Conservation (phyloP, 2,329 filamentous ascomycete species). For the Dactylellina haptotyla region DNA sequence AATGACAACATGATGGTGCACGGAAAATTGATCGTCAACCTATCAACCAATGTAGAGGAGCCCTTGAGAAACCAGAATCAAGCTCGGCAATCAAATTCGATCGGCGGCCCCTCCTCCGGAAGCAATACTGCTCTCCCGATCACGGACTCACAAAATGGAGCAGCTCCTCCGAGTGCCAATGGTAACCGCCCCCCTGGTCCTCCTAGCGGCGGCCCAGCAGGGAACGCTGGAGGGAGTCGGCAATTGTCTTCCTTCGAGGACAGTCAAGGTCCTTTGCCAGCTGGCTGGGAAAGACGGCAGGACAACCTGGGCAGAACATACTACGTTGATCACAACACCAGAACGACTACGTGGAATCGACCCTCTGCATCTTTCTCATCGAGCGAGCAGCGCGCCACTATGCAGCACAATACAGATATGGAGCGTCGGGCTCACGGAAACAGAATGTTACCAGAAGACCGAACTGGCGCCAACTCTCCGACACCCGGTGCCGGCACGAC, state of each 20-base stretch:
- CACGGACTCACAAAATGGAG: constrained; percentile 60
- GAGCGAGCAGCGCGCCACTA: constrained; percentile 77
- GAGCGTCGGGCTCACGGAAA: constrained; percentile 95
- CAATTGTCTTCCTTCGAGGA: constrained; percentile 94
- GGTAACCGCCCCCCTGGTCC: constrained; percentile 60
- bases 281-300: constrained; percentile 94
- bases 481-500: constrained; percentile 67
- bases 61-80: constrained; percentile 68
- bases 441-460: constrained; percentile 92
- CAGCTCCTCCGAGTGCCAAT: constrained; percentile 62
- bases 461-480: constrained; percentile 91
- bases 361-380: constrained; percentile 82
- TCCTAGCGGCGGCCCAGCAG: constrained; percentile 61
- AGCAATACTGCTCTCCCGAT: constrained; percentile 56
- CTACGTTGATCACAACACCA: constrained; percentile 97
- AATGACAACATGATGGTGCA: constrained; percentile 98
- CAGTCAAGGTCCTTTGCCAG: constrained; percentile 87
- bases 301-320: constrained; percentile 95
- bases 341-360: constrained; percentile 95
- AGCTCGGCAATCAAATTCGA: constrained; percentile 25
- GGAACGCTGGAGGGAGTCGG: constrained; percentile 64
- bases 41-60: constrained; percentile 85
- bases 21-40: constrained; percentile 94
- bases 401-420: constrained; percentile 90
- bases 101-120: constrained; percentile 58